These are phyloP conservation scores for Tanozyma kutaoensis DNA, from an alignment of 805 yeast species.

Conservation along the genomic window DNA sequence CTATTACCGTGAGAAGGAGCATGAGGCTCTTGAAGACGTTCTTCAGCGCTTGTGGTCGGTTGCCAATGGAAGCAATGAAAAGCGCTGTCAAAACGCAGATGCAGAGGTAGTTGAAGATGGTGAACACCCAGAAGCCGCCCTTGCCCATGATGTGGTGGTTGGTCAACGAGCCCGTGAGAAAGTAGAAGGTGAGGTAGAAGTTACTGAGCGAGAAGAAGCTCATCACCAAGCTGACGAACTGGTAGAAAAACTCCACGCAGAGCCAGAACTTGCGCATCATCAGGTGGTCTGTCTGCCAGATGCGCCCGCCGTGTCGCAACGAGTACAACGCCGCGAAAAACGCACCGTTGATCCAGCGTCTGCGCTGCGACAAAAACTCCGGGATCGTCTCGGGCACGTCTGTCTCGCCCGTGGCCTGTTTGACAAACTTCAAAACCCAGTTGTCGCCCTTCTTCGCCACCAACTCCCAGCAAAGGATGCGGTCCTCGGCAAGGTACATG, in stretches of 20 bases:
- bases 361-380: conserved; percentile 14
- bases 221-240: conserved; percentile 8
- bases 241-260: conserved; percentile 12
- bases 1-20: conserved; percentile 61
- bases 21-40: conserved; percentile 64
- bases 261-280: conserved; percentile 11
- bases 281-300: conserved; percentile 14
- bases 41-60: conserved; percentile 93
- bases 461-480: conserved; percentile 17
- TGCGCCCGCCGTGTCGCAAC: conserved; percentile 9
- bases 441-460: conserved; percentile 13
- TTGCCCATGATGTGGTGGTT: conserved; percentile 32
- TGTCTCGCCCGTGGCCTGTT: conserved; percentile 17
- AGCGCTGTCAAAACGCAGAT: conserved; percentile 76
- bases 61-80: conserved; percentile 90
- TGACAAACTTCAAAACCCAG: conserved; percentile 17
- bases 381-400: conserved; percentile 15
- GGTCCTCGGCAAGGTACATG: conserved; percentile 18
- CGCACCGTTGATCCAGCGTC: conserved; percentile 18
- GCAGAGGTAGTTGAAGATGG: conserved; percentile 75
- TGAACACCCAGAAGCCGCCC: conserved; percentile 78
- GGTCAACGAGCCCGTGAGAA: conserved; percentile 33
- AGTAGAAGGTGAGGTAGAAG: conserved; percentile 15
- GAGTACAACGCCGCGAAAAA: conserved; percentile 16
- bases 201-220: conserved; percentile 15